These are phyloP conservation scores for Xylaria grammica DNA, from an alignment of 495 filamentous ascomycete species.

Conservation along the genomic window DNA sequence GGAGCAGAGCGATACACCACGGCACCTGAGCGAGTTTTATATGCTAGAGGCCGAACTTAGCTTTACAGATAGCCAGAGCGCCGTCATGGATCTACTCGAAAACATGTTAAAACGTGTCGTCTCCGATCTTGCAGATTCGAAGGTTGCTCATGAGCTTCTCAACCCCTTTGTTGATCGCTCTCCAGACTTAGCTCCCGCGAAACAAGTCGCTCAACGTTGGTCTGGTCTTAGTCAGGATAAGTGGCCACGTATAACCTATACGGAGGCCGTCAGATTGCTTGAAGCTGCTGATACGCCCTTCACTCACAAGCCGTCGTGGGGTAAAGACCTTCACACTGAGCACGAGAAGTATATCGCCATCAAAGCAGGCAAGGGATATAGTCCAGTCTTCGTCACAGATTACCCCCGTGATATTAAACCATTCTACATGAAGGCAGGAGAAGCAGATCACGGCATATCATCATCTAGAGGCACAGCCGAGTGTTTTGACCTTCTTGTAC, in stretches of 20 bases:
- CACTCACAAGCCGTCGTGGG: slow-evolving; percentile 69
- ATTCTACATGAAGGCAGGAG: slow-evolving; percentile 81
- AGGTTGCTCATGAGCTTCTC: slow-evolving; percentile 64
- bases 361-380: slow-evolving; percentile 58
- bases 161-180: slow-evolving; percentile 35
- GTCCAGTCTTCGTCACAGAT: slow-evolving; percentile 89
- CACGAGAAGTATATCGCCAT: slow-evolving; percentile 90
- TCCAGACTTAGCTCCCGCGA: slow-evolving; percentile 39
- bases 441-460: slow-evolving; percentile 10
- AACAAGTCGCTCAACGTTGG: slow-evolving; percentile 73
- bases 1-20: slow-evolving; percentile 90
- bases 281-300: slow-evolving; percentile 69
- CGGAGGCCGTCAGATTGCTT: slow-evolving; percentile 72
- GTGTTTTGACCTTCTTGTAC: slow-evolving; percentile 94
- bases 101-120: slow-evolving; percentile 70
- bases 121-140: slow-evolving; percentile 57
- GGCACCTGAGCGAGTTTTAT: slow-evolving; percentile 97
- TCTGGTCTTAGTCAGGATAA: slow-evolving; percentile 58
- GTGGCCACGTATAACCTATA: slow-evolving; percentile 90
- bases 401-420: slow-evolving; percentile 87
- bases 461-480: slow-evolving; percentile 69
- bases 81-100: slow-evolving; percentile 81
- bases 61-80: slow-evolving; percentile 71
- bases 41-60: slow-evolving; percentile 93
- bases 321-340: slow-evolving; percentile 81